Percentiles rank a stretch among this genome's conserved stretches.
Evolutionary conservation across 371 early-diverging fungal species (phyloP).

Genomic region (Mucor saturninus): DNA sequence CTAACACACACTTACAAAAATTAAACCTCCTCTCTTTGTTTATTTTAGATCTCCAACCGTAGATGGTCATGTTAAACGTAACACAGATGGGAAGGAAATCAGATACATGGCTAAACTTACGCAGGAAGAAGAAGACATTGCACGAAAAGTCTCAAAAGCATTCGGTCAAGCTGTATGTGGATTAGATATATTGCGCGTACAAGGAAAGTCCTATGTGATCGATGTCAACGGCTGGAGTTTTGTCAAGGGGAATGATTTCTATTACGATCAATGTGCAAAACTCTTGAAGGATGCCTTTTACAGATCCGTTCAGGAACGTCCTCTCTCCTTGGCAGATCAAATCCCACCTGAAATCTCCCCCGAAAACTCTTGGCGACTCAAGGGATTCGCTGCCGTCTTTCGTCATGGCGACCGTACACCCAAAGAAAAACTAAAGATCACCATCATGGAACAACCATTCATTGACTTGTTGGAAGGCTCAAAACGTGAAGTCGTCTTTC

Average conservation of each 20-base stretch:
- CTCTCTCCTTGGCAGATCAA: constrained; percentile 65
- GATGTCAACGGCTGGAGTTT: constrained; percentile 99
- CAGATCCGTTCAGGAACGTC: constrained; percentile 49
- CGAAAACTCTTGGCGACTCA: constrained; percentile 90
- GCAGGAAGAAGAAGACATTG: constrained; percentile 84
- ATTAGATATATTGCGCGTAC: constrained; percentile 90
- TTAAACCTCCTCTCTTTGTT: neutral
- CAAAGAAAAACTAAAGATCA: constrained; percentile 93
- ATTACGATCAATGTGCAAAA: constrained; percentile 88
- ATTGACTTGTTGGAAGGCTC: constrained; percentile 69
- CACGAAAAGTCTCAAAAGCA: constrained; percentile 75
- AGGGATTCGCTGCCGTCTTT: constrained; percentile 90
- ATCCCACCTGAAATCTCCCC: constrained; percentile 66
- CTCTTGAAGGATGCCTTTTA: constrained; percentile 67
- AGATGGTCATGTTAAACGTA: constrained; percentile 95
- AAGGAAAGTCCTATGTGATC: constrained; percentile 91
- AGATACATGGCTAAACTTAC: constrained; percentile 88
- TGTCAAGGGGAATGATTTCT: constrained; percentile 95
- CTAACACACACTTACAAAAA: neutral
- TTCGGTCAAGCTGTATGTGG: constrained; percentile 97
- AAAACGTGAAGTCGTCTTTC: constrained; percentile 82
- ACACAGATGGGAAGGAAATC: constrained; percentile 97
- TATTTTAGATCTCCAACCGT: constrained; percentile 89
- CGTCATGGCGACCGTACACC: constrained; percentile 98
- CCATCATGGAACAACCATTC: constrained; percentile 69